Base-by-base conservation (phyloP, 1,284 basidiomycete genomes). In the Sanghuangporus sanghuang region DNA sequence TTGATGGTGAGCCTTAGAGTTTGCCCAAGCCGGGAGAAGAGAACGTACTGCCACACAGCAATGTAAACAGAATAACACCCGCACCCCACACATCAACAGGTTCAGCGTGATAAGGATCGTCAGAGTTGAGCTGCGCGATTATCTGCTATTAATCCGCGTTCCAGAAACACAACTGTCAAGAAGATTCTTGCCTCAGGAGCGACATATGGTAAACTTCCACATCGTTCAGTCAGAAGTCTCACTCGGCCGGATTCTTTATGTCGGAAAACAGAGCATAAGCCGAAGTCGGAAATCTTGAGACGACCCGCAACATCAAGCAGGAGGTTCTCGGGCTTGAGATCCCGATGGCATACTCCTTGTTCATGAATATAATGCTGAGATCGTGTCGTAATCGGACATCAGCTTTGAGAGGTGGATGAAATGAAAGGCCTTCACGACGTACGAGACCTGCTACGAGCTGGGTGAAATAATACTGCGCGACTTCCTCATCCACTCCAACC, bases 81-180 rank as follows among this genome's bases (percentile, higher is more conserved):
- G 93, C 85, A 1, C 94, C 95, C 96, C 96, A 99, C 2, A 93
- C 87, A 73, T 99, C 96, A 44, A 98, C 87, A 0, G 96, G 95
- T 68, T 97, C 94, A 3, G 95, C 96, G 32, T 86, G 77, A 75
- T 98, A 99, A 0, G 92, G 77, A 2, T 69, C 73, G n/a, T 80
- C 74, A 23, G 72, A 74, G 59, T 78, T 80, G 40, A 90, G 69
- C 85, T 87, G 64, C 16, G 50, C 27, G 9, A 40, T 64, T 18
- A 50, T 35, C 56, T 57, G 62, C 42, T 57, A 66, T 54, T 32
- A 14, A 44, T 40, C 21, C 23, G 44, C 21, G 21, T 11, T 52
- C 50, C 12, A 23, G 18, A 52, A n/a, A 27, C 18, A 2, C 7
- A 18, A n/a, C 16, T 11, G 7, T 4, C 2, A 78, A 23, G 23